Conservation (phyloP, 1,284 basidiomycete genomes). For the Irpex sp. region DNA sequence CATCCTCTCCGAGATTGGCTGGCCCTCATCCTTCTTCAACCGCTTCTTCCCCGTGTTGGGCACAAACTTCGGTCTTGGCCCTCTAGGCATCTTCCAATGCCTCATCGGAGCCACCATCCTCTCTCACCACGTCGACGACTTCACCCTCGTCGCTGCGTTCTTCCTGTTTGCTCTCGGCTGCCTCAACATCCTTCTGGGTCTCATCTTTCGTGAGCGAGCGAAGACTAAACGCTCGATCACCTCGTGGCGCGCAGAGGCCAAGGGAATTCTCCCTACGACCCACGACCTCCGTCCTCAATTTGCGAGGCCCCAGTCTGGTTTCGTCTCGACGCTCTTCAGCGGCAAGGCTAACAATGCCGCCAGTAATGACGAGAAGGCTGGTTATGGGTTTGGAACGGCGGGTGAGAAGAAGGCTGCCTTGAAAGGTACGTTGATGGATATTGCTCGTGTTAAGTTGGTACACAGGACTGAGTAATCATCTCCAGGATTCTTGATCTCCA, state of each 20-base stretch:
- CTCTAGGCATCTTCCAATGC: constrained; percentile 81
- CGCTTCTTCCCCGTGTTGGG: constrained; percentile 84
- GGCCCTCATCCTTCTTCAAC: constrained; percentile 75
- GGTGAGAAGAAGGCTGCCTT: constrained; percentile 74
- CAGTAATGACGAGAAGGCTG: constrained; percentile 17
- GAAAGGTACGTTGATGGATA: constrained; percentile 37
- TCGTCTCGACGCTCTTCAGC: constrained; percentile 27
- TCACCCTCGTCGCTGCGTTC: constrained; percentile 83
- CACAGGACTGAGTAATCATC: not conserved
- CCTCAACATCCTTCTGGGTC: constrained; percentile 76
- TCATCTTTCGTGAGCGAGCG: constrained; percentile 64
- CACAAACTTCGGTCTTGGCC: constrained; percentile 75
- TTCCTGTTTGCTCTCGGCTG: constrained; percentile 84
- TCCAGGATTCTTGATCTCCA: constrained; percentile 34
- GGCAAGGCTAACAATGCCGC: constrained; percentile 10
- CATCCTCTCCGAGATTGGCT: constrained; percentile 76
- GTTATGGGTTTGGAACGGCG: constrained; percentile 64
- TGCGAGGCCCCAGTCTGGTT: constrained; percentile 36
- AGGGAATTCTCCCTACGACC: constrained; percentile 54
- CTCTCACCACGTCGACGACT: constrained; percentile 80
- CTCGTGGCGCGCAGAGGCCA: constrained; percentile 59
- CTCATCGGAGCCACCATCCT: constrained; percentile 83
- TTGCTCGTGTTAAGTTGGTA: too few relatives aligned
- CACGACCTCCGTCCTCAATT: constrained; percentile 39
- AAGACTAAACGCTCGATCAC: constrained; percentile 64